Percentiles rank a stretch among this genome's conserved stretches.
Evolutionary conservation across 345 rosid genomes (phyloP).

Genomic region (Ricinus communis): DNA sequence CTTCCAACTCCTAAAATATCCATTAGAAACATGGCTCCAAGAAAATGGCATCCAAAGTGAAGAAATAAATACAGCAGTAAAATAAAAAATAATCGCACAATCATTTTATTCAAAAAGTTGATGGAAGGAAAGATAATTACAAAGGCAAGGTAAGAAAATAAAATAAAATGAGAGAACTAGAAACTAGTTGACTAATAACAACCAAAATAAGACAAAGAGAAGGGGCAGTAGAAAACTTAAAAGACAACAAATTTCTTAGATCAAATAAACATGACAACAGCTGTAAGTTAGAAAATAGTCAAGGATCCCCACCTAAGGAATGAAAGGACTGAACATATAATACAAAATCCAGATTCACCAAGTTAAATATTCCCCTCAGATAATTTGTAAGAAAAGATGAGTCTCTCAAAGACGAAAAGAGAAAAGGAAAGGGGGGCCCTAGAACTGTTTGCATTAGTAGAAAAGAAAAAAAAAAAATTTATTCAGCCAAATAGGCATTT

Average conservation of each 20-base stretch:
- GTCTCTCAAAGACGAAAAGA: not conserved
- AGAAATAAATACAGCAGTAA: not conserved
- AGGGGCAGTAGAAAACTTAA: not conserved
- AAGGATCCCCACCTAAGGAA: not conserved
- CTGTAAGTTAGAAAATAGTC: conserved; percentile 9
- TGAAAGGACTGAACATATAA: not conserved
- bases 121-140: not conserved
- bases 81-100: not conserved
- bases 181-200: conserved; percentile 15
- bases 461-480: not conserved
- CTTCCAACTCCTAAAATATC: not conserved
- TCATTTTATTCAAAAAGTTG: too few species aligned
- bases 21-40: not conserved
- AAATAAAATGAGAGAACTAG: not conserved
- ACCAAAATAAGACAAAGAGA: conserved; percentile 13
- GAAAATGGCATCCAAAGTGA: not conserved
- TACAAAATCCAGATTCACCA: conserved; percentile 7
- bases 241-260: not conserved
- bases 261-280: conserved; percentile 17
- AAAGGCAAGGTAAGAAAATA: not conserved
- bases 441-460: not conserved
- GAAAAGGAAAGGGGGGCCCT: not conserved
- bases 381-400: not conserved
- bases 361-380: not conserved
- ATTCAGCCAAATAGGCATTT: not conserved